phyloP scores from a whole-genome alignment of 2,329 filamentous ascomycete species.

The Coccinonectria pachysandricola region DNA sequence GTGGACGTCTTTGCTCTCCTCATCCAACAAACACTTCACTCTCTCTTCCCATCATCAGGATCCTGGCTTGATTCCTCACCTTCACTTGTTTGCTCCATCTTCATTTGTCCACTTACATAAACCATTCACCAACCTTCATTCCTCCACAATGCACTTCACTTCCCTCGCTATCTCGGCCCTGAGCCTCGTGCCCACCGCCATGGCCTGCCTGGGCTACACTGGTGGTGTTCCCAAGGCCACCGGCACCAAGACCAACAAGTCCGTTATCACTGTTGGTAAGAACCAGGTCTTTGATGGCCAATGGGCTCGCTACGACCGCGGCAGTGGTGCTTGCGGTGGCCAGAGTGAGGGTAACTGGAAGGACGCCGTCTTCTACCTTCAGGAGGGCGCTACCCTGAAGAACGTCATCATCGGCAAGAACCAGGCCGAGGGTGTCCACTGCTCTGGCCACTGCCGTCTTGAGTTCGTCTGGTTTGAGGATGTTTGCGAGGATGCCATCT shows the following conservation, averaged over 20 bases:
- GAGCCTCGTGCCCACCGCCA: constrained; percentile 1
- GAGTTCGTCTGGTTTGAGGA: constrained; percentile 35
- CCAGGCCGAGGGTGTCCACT: constrained; percentile 34
- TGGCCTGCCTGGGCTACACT: neutral
- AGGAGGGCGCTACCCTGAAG: constrained; percentile 27
- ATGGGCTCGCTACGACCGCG: neutral
- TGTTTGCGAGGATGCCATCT: constrained; percentile 24
- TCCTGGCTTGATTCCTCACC: no score
- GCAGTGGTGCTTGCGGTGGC: constrained; percentile 20
- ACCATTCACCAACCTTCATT: neutral
- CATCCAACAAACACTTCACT: neutral
- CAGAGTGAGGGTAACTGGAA: constrained; percentile 29
- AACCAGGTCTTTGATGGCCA: neutral
- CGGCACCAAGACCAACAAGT: neutral
- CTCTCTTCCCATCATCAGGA: no score
- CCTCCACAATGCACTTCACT: constrained; percentile 6
- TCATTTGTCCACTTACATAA: no score
- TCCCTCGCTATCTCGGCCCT: constrained; percentile 1
- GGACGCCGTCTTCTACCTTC: constrained; percentile 28
- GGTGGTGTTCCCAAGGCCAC: neutral
- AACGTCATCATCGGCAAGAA: constrained; percentile 33
- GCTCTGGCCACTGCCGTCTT: constrained; percentile 28
- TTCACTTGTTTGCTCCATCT: no score
- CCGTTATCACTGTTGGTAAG: neutral
- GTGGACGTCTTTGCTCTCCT: no score